A percentile compares a stretch with the other conserved stretches of the same genome.
These are phyloP conservation scores for Xylaria acuta DNA, from an alignment of 495 filamentous ascomycete species.

Conservation along the genomic window DNA sequence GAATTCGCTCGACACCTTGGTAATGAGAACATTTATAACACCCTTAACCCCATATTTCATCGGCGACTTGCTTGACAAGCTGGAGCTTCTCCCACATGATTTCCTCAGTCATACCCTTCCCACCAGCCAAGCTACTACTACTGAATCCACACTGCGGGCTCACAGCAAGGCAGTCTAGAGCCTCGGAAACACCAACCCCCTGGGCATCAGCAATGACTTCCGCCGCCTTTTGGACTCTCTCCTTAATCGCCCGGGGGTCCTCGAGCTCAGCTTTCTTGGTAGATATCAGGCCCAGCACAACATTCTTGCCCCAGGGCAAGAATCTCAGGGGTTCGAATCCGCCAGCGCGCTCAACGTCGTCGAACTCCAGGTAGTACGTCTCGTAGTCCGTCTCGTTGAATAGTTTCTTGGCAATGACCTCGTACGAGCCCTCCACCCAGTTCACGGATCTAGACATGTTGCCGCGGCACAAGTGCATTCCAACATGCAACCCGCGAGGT, in stretches of 20 bases:
- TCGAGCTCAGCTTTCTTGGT: conserved; percentile 76
- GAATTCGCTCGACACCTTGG: not conserved
- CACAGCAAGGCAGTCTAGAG: conserved; percentile 69
- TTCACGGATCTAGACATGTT: conserved; percentile 78
- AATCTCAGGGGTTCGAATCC: conserved; percentile 80
- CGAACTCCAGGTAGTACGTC: conserved; percentile 84
- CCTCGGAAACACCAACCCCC: conserved; percentile 64
- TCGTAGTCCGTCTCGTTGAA: conserved; percentile 77
- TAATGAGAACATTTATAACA: not conserved
- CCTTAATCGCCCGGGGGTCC: conserved; percentile 72
- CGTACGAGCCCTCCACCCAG: conserved; percentile 81
- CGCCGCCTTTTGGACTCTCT: conserved; percentile 68
- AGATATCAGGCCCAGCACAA: conserved; percentile 78
- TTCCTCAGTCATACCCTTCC: conserved; percentile 66
- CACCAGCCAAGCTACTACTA: conserved; percentile 68
- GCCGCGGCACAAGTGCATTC: conserved; percentile 79
- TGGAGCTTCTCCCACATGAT: conserved; percentile 73
- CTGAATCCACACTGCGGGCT: conserved; percentile 85
- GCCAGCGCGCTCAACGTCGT: conserved; percentile 75
- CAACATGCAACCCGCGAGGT: conserved; percentile 69
- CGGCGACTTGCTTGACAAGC: conserved; percentile 68
- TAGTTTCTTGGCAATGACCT: conserved; percentile 77
- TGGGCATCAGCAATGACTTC: conserved; percentile 71
- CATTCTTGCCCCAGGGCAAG: conserved; percentile 73
- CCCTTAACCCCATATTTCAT: conserved; percentile 66